Evolutionary conservation across 2,329 filamentous ascomycete genomes (phyloP).

Genomic region (Neofusicoccum ribis): DNA sequence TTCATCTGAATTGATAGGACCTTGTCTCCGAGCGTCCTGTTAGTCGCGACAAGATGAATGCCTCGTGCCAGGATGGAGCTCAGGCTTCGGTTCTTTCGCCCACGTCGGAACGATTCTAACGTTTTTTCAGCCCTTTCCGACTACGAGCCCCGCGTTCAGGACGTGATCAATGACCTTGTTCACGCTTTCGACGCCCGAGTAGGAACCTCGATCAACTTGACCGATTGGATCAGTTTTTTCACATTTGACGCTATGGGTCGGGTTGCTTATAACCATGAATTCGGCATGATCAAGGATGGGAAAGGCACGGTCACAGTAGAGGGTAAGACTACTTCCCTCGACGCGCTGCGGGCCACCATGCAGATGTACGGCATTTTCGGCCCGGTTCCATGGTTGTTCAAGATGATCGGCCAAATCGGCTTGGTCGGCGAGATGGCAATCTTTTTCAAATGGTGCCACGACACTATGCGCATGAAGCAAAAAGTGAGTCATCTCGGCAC

Average conservation of each 20-base stretch:
- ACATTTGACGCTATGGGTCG: slow-evolving; percentile 54
- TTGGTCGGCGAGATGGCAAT: neutral
- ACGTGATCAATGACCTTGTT: slow-evolving; percentile 31
- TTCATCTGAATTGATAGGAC: neutral
- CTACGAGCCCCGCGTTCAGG: slow-evolving; percentile 38
- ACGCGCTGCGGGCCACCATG: slow-evolving; percentile 37
- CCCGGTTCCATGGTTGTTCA: slow-evolving; percentile 40
- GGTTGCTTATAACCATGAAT: slow-evolving; percentile 43
- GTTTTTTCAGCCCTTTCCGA: neutral
- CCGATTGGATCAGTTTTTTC: slow-evolving; percentile 42
- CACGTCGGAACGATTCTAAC: neutral
- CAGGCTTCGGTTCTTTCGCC: too few relatives aligned
- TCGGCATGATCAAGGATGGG: slow-evolving; percentile 37
- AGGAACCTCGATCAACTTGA: slow-evolving; percentile 28
- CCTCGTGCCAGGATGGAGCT: neutral
- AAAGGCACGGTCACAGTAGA: slow-evolving; percentile 30
- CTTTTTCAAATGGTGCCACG: slow-evolving; percentile 14
- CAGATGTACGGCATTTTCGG: slow-evolving; percentile 33
- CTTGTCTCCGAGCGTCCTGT: too few relatives aligned
- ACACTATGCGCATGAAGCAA: slow-evolving; percentile 9
- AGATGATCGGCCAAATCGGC: slow-evolving; percentile 26
- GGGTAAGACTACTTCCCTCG: slow-evolving; percentile 9
- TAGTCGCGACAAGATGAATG: neutral
- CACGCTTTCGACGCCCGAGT: slow-evolving; percentile 29
- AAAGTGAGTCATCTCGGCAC: neutral